Base-by-base conservation (phyloP, 768 basidiomycete species). In the Filobasidium wieringae region DNA sequence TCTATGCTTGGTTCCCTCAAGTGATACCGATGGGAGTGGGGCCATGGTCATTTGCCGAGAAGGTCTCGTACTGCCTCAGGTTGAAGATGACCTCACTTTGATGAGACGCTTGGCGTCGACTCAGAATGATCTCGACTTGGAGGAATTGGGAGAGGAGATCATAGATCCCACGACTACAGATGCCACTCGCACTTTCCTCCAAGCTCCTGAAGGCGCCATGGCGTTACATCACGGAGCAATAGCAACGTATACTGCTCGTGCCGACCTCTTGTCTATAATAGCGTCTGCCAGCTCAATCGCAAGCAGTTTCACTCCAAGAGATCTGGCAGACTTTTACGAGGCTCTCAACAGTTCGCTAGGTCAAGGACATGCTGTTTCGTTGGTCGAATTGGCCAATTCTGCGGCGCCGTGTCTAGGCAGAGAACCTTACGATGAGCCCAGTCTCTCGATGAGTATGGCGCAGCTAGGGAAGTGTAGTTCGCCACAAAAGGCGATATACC, bases 31-130 rank as follows among this genome's bases (percentile, higher is more conserved):
- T 11, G 39, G 54, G 15, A 56, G 30, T 22, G 40, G 53, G 30
- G 40, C 54, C 1, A 51, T 60, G 7, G 59, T 60, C 24, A 75
- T 87, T 14, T 86, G 89, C 73, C 79, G 88, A 58, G 89, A 92
- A 70, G 82, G 88, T 26, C 77, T 85, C 9, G 83, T 84, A 2
- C 72, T 77, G 6, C 70, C 87, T 27, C 81, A 82, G 7, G 73
- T 71, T 36, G 84, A 87, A 8, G 54, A 60, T 22, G 52, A 59
- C 30, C 8, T 54, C 45, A 47, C 51, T 4, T 39, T 59, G 33
- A 45, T 59, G 36, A 37, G 43, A n/a, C 32, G 53, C 12, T 53
- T 24, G 14, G 26, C 26, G 47, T 57, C 33, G 43, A 60, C 50
- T 19, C 41, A 34, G 15, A 26, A 31, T 1, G 56, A 57, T 27